These are phyloP conservation scores for Persicaria maculosa DNA, from an alignment of 148 eudicot species.

Conservation along the genomic window DNA sequence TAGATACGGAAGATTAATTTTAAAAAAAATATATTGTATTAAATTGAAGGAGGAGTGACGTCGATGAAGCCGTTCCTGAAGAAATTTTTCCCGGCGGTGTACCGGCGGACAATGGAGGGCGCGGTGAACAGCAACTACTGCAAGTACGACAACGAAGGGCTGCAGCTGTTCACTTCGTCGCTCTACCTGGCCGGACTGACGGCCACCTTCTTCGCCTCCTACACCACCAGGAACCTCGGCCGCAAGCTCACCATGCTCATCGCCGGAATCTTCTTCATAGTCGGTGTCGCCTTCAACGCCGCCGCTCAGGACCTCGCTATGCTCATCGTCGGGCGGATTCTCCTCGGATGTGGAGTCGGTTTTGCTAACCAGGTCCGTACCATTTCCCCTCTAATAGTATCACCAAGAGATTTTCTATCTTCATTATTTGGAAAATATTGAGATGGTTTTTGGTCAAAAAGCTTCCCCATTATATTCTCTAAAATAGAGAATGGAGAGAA, in stretches of 20 bases:
- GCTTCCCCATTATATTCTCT: too few relatives aligned
- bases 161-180: slow-evolving; percentile 79
- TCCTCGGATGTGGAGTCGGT: slow-evolving; percentile 94
- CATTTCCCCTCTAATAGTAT: too few relatives aligned
- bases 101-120: slow-evolving; percentile 19
- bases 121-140: slow-evolving; percentile 41
- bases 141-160: slow-evolving; percentile 81
- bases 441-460: too few relatives aligned
- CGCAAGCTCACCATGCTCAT: slow-evolving; percentile 72
- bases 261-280: slow-evolving; percentile 65
- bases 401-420: too few relatives aligned
- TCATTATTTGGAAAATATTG: too few relatives aligned
- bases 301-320: slow-evolving; percentile 68
- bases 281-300: slow-evolving; percentile 64
- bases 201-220: slow-evolving; percentile 81
- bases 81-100: slow-evolving; percentile 77
- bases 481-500: too few relatives aligned
- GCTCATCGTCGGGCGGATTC: slow-evolving; percentile 82
- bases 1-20: too few relatives aligned
- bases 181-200: slow-evolving; percentile 68
- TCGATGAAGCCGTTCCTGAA: slow-evolving; percentile 59
- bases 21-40: too few relatives aligned
- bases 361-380: slow-evolving; percentile 79
- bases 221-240: slow-evolving; percentile 64
- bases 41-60: slow-evolving; percentile 66